Base-by-base conservation (phyloP, 2,329 filamentous ascomycete species). In the Mollisia scopiformis region DNA sequence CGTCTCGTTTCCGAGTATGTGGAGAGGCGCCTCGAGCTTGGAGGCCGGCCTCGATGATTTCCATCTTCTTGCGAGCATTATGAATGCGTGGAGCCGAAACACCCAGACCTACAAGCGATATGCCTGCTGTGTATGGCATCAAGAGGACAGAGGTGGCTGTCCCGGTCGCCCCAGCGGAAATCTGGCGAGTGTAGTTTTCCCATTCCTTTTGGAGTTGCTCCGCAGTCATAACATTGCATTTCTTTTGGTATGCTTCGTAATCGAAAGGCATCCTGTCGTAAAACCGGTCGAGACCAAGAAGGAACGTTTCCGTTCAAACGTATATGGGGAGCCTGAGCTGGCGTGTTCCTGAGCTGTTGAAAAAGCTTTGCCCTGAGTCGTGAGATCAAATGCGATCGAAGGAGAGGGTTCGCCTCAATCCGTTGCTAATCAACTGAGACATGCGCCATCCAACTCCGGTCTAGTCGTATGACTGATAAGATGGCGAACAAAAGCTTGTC, bases 131-230 rank as follows among this genome's bases (percentile, higher is more conserved):
- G 16, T 76, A 55, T 10, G 74, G 75, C 0, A 76, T 61, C 4
- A 74, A 73, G 2, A 74, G 62, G 1, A 75, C 74, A 2, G 75
- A 76, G 5, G 77, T 69, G 16, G 75, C 72, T 16, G 74, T 77
- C 5, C 70, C 75, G 0, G 75, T 77, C 5, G 76, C 74, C 31
- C 73, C 74, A 10, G 75, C 73, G 0, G 76, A 71, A 13, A 78
- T 74, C 1, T 75, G 71, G 23, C 76, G 73, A 1, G 76, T 76
- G 50, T 78, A 77, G 63, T 77, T 75, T 59, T 78, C 71, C 76
- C 76, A 78, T 62, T 76, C 74, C 14, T 71, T 68, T 53, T 77
- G 74, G 2, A 77, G 72, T 19, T 74, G 72, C 23, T 75, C 72
- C 10, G 71, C 59, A 2, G 68, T 72, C 37, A 77, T 64, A 13